Base-by-base conservation (phyloP, 768 basidiomycete genomes). In the Tulasnella sp. region DNA sequence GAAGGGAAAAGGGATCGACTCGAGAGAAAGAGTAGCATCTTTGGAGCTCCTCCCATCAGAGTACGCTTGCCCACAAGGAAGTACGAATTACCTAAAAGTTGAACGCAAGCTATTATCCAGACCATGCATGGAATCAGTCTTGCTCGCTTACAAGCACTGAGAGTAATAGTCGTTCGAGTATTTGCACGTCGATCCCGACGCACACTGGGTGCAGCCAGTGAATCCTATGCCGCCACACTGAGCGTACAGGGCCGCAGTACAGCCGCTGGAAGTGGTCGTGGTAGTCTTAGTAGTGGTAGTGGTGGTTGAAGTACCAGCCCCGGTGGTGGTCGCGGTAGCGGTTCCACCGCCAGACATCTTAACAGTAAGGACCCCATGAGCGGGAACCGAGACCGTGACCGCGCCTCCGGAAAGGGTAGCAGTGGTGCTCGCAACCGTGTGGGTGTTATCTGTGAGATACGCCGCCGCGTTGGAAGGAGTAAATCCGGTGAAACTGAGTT, bases 101-200 rank as follows among this genome's bases (percentile, higher is more conserved):
- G 42, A 46, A 46, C 12, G 16, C 18, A 20, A 18, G 12, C 1
- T 46, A 16, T 46, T 14, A 46, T 8, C 18, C 46, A 11, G 46
- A 20, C 1, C 16, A 14, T 18, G 2, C 3, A 11, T 46, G 16
- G 14, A 46, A 1, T 1, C 1, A 28, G 24, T 1, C 9, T 8
- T 24, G 18, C 6, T 4, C 28, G 37, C 64, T 31, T 69, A 69
- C 64, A 69, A 37, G 31, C 64, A 69, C 40, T 75, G 76, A 20
- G 44, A 48, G 54, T 50, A 48, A 18, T 3, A 77, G 11, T n/a
- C 76, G 37, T 77, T 77, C 50, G 42, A 42, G 48, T 48, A 48
- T n/a, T 48, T 54, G 76, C 76, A 77, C 16, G 76, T 77, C 18
- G 44, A 60, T 41, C 76, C 76, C 11, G 76, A 48, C n/a, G n/a